Conservation (phyloP, 192 early-diverging fungal genomes). For the Spizellomyces sp. region DNA sequence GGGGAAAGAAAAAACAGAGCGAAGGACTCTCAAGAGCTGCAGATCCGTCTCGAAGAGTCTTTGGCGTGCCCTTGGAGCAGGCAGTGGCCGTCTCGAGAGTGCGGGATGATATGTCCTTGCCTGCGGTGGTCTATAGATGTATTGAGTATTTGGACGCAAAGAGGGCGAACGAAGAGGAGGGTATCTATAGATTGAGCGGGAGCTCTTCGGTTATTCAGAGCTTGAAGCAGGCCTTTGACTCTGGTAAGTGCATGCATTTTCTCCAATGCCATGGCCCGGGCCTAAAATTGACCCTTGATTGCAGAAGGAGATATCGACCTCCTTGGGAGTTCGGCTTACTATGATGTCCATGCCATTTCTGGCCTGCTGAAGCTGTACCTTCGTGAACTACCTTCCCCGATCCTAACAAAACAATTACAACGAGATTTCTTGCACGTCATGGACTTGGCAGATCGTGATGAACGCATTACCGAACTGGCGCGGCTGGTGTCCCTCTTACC, state of each 20-base stretch:
- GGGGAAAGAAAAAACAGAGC: conserved; percentile 39
- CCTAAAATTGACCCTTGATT: no score
- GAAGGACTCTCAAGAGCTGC: neutral
- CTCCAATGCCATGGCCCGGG: no score
- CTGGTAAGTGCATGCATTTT: neutral
- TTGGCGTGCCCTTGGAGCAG: conserved; percentile 84
- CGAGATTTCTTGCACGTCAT: conserved; percentile 80
- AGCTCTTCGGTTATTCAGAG: conserved; percentile 68
- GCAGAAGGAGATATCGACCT: conserved; percentile 76
- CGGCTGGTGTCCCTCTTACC: conserved; percentile 79
- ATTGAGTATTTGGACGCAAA: conserved; percentile 95
- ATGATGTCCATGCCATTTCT: conserved; percentile 93
- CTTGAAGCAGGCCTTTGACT: conserved; percentile 83
- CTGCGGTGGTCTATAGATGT: conserved; percentile 90
- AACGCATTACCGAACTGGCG: conserved; percentile 82
- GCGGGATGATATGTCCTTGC: conserved; percentile 74
- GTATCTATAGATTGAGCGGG: conserved; percentile 92
- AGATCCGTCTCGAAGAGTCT: conserved; percentile 54
- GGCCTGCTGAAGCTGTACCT: conserved; percentile 91
- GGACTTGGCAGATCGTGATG: conserved; percentile 77
- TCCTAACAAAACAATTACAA: conserved; percentile 87
- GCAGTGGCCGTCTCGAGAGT: conserved; percentile 73
- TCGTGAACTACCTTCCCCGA: conserved; percentile 83
- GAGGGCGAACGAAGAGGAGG: conserved; percentile 89
- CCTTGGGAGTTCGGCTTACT: conserved; percentile 59